phyloP scores from a whole-genome alignment of 352 stramenopile genomes.

The Phytophthora hybrid region DNA sequence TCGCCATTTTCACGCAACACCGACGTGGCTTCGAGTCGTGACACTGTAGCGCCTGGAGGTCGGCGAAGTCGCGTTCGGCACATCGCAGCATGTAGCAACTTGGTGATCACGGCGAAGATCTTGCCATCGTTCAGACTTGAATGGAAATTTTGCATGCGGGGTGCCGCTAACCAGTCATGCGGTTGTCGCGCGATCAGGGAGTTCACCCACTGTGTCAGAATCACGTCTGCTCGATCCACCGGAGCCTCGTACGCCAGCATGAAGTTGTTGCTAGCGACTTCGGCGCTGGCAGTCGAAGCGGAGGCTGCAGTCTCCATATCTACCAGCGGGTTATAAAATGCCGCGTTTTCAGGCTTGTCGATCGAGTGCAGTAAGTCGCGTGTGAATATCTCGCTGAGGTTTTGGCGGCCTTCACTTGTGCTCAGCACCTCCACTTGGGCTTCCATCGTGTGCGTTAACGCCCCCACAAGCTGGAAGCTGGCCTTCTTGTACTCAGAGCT shows the following conservation, averaged over 20 bases:
- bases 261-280: constrained; percentile 24
- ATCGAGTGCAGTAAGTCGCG: constrained; percentile 69
- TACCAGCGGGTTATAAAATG: constrained; percentile 74
- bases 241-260: constrained; percentile 56
- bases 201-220: constrained; percentile 84
- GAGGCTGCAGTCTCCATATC: constrained; percentile 42
- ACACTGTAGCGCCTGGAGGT: constrained; percentile 30
- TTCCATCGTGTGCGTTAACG: constrained; percentile 60
- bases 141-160: constrained; percentile 73
- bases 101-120: constrained; percentile 63
- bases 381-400: constrained; percentile 67
- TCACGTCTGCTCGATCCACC: constrained; percentile 70
- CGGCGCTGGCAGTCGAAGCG: constrained; percentile 1
- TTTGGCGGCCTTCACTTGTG: constrained; percentile 72
- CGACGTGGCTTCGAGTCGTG: constrained; percentile 64
- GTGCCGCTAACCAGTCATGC: constrained; percentile 56
- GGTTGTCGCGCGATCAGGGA: constrained; percentile 55
- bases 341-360: constrained; percentile 68
- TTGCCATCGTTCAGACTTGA: constrained; percentile 72
- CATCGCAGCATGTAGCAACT: constrained; percentile 75
- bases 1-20: constrained; percentile 81
- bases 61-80: constrained; percentile 52
- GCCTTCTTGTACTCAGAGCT: constrained; percentile 78
- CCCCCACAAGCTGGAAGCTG: constrained; percentile 62
- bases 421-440: constrained; percentile 64